Percentiles rank a stretch among this genome's conserved stretches.
phyloP scores from a whole-genome alignment of 345 rosid genomes.

The Laguncularia racemosa region DNA sequence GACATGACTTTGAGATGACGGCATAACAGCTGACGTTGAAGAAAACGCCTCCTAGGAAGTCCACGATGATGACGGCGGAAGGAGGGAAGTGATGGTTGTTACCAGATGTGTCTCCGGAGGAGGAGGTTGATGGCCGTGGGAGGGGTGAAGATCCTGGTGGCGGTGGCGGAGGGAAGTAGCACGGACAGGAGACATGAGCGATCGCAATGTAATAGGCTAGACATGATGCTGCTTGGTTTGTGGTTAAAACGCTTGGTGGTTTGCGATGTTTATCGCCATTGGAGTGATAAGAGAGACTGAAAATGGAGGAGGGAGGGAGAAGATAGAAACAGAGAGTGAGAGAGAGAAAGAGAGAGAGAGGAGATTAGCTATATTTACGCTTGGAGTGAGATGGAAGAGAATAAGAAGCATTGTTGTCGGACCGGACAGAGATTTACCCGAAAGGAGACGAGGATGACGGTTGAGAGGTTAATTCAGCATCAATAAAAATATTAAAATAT shows the following conservation, averaged over 20 bases:
- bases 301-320: no score
- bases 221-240: constrained; percentile 10
- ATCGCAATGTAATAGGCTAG: constrained; percentile 9
- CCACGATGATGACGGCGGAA: constrained; percentile 24
- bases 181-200: constrained; percentile 7
- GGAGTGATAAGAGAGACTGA: neutral
- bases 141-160: no score
- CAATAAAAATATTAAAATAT: no score
- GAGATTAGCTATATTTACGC: no score
- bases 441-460: no score
- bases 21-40: constrained; percentile 28
- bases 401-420: no score
- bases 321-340: no score
- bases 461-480: no score
- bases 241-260: constrained; percentile 6
- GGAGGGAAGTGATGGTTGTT: constrained; percentile 16
- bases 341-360: no score
- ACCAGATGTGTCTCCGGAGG: constrained; percentile 7
- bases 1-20: constrained; percentile 26
- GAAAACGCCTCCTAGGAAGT: constrained; percentile 27
- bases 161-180: no score
- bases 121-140: neutral
- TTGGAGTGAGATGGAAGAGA: no score
- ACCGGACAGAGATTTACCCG: no score
- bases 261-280: constrained; percentile 9